Percentiles rank a stretch among this genome's conserved stretches.
Evolutionary conservation across 306 rosid genomes (phyloP).

Genomic region (Sicyos baderoa): DNA sequence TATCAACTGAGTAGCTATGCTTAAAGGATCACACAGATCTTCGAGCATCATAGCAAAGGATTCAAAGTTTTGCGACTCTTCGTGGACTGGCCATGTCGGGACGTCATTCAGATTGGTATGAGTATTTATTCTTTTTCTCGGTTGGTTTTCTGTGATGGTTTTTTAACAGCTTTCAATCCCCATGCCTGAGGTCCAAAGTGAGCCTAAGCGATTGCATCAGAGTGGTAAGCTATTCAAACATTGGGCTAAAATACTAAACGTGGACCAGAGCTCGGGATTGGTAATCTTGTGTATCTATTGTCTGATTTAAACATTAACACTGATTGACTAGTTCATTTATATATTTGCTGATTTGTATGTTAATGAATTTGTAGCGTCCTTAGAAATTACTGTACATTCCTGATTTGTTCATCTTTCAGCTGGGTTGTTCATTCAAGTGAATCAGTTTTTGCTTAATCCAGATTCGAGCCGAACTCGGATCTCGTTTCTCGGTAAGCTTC

Average conservation of each 20-base stretch:
- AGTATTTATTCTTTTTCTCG: slow-evolving; percentile 9
- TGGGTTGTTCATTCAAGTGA: slow-evolving; percentile 1
- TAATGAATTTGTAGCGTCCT: neutral
- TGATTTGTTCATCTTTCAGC: slow-evolving; percentile 13
- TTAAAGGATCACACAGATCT: slow-evolving; percentile 10
- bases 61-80: neutral
- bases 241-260: neutral
- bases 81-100: neutral
- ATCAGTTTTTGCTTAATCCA: slow-evolving; percentile 1
- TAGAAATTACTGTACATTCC: slow-evolving; percentile 10
- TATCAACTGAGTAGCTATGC: neutral
- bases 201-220: neutral
- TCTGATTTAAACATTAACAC: slow-evolving; percentile 10
- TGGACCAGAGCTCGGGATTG: slow-evolving; percentile 1
- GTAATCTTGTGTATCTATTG: slow-evolving; percentile 10
- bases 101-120: slow-evolving; percentile 7
- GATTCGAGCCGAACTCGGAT: neutral
- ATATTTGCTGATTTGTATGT: slow-evolving; percentile 11
- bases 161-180: slow-evolving; percentile 12
- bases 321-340: slow-evolving; percentile 11
- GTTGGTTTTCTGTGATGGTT: slow-evolving; percentile 17
- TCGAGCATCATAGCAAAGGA: neutral
- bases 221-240: neutral
- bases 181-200: neutral
- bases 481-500: neutral